Percentiles rank a stretch among this genome's conserved stretches.
Evolutionary conservation across 371 early-diverging fungal genomes (phyloP).

Genomic region (Mucor saturninus): DNA sequence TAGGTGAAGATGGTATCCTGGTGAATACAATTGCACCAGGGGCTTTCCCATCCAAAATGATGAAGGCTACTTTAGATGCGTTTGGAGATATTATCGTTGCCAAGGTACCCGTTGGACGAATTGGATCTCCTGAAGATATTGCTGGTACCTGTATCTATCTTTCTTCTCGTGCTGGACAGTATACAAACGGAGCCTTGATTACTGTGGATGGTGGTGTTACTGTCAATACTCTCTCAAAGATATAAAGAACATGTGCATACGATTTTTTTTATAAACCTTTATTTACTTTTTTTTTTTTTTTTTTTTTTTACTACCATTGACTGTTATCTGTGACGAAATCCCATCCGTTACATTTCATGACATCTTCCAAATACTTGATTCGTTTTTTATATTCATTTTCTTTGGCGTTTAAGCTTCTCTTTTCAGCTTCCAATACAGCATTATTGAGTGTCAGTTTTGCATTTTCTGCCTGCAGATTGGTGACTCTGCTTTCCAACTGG

Average conservation of each 20-base stretch:
- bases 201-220: conserved; percentile 81
- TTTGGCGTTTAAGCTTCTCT: conserved; percentile 58
- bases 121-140: conserved; percentile 85
- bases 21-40: conserved; percentile 93
- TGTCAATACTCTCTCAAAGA: not conserved
- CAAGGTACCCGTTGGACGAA: conserved; percentile 71
- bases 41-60: conserved; percentile 86
- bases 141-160: conserved; percentile 84
- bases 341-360: conserved; percentile 22
- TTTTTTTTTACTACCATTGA: not conserved
- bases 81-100: conserved; percentile 61
- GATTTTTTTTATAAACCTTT: too few relatives aligned
- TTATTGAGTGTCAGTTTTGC: conserved; percentile 63
- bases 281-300: too few relatives aligned
- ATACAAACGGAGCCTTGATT: conserved; percentile 83
- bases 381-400: conserved; percentile 72
- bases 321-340: conserved; percentile 1
- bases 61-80: conserved; percentile 72
- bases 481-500: conserved; percentile 77
- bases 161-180: conserved; percentile 78
- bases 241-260: not conserved
- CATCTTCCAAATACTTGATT: conserved; percentile 67
- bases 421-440: conserved; percentile 79
- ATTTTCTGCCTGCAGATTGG: conserved; percentile 81
- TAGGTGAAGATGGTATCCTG: conserved; percentile 66